Percentiles rank a stretch among this genome's conserved stretches.
Evolutionary conservation across 2,329 filamentous ascomycete species (phyloP).

Genomic region (Salinomyces thailandicus): DNA sequence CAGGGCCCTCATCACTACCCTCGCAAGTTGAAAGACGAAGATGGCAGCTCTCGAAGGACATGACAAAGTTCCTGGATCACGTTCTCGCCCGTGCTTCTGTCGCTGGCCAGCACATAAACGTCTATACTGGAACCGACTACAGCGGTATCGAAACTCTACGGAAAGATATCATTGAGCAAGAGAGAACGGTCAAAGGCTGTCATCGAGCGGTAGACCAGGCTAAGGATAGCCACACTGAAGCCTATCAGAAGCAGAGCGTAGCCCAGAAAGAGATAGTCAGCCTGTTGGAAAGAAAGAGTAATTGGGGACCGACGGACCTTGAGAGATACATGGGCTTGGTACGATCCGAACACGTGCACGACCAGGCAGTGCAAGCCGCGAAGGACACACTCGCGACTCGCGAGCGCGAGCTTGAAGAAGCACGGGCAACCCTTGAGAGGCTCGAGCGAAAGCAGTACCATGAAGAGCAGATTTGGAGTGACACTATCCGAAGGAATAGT

Average conservation of each 20-base stretch:
- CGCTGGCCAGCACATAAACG: constrained; percentile 81
- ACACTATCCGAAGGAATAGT: constrained; percentile 89
- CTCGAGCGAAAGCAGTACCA: constrained; percentile 87
- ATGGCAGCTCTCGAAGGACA: constrained; percentile 48
- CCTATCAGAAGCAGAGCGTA: constrained; percentile 69
- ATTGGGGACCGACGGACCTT: constrained; percentile 75
- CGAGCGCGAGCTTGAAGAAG: constrained; percentile 70
- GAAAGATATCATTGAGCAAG: constrained; percentile 59
- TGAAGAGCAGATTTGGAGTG: constrained; percentile 98
- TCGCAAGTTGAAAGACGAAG: constrained; percentile 44
- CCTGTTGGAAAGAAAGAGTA: constrained; percentile 84
- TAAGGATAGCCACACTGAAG: constrained; percentile 69
- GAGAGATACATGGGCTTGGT: constrained; percentile 93
- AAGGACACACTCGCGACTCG: constrained; percentile 62
- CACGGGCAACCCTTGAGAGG: constrained; percentile 63
- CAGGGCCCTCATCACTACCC: constrained; percentile 23
- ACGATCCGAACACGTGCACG: constrained; percentile 83
- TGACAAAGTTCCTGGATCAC: constrained; percentile 74
- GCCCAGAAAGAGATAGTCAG: constrained; percentile 95
- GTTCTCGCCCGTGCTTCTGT: constrained; percentile 74
- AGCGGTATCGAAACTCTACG: constrained; percentile 82
- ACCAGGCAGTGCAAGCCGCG: constrained; percentile 66
- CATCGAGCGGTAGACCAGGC: constrained; percentile 58
- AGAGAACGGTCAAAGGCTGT: constrained; percentile 47
- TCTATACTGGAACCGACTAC: constrained; percentile 78